Conservation (phyloP, 2,329 filamentous ascomycete species). For the Zasmidium citrigriseum region DNA sequence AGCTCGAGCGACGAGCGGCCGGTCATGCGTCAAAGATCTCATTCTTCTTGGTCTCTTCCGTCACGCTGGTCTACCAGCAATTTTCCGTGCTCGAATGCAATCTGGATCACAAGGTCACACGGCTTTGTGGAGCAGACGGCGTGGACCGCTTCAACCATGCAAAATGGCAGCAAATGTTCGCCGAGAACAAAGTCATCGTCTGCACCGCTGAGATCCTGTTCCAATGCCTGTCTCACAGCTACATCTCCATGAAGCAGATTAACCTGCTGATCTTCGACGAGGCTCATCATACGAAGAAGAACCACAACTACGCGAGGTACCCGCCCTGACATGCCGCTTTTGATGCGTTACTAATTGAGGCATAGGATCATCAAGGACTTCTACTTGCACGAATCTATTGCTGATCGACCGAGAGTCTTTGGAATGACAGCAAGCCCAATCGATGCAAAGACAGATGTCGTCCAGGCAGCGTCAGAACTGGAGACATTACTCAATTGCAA, state of each 20-base stretch:
- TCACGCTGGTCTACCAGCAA: slow-evolving; percentile 89
- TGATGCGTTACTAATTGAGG: slow-evolving; percentile 4
- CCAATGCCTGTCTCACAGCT: slow-evolving; percentile 75
- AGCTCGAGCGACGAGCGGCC: slow-evolving; percentile 67
- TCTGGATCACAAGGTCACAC: slow-evolving; percentile 71
- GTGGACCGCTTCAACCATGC: slow-evolving; percentile 61
- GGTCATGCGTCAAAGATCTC: slow-evolving; percentile 66
- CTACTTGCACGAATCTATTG: slow-evolving; percentile 59
- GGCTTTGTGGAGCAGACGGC: slow-evolving; percentile 71
- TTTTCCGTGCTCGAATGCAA: slow-evolving; percentile 79
- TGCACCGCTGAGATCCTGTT: slow-evolving; percentile 88
- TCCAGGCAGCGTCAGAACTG: slow-evolving; percentile 65
- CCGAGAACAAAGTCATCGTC: slow-evolving; percentile 78
- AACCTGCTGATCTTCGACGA: slow-evolving; percentile 95
- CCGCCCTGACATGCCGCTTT: not conserved
- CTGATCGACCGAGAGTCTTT: slow-evolving; percentile 72
- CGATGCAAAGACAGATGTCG: slow-evolving; percentile 75
- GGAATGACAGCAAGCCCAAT: slow-evolving; percentile 98
- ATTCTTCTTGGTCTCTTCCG: slow-evolving; percentile 86
- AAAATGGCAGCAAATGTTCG: slow-evolving; percentile 60
- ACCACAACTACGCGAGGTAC: slow-evolving; percentile 78
- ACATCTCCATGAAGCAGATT: slow-evolving; percentile 77
- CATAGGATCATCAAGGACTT: slow-evolving; percentile 79
- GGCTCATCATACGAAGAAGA: slow-evolving; percentile 93
- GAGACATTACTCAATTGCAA: slow-evolving; percentile 76